Evolutionary conservation across 2,329 filamentous ascomycete species (phyloP), one percentile per base, ranked within the genome.

Genomic region (Emericellopsis cladophorae): DNA sequence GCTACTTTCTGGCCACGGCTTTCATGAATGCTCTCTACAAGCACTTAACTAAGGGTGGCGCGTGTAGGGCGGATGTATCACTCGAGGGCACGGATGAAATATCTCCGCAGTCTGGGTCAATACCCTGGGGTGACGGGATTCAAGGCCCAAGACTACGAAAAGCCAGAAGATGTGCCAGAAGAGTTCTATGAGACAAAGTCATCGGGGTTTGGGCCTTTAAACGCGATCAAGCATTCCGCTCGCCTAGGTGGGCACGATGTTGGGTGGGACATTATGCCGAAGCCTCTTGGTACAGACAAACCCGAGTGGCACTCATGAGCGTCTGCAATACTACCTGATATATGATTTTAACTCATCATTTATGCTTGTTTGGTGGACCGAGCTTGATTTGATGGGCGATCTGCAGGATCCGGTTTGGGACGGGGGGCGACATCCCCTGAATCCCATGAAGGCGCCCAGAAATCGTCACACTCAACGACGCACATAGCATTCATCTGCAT

Each of bases 81-180:
- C 58, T 79, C 3, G 73, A 70, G 0, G 72, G 68, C 1, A 61
- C 65, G 3, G 3, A 70, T 69, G 68, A 73, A 68, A 47, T 77
- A 76, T 50, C 50, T 78, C 31, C 58, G 69, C 23, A 72, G 68
- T 24, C 48, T 79, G 12, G 73, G 74, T 0, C 72, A 72, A 43
- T 67, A 65, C 45, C 53, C 59, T 4, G 68, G 60, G 0, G 49
- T 47, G 2, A 56, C 48, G 3, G 70, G 70, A 0, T 76, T 75
- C 35, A 48, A 62, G 2, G 50, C 50, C 5, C 46, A 42, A 10
- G 56, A 65, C 43, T 58, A 55, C 29, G 47, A 49, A 7, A 47
- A 44, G 4, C 45, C 56, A 0, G 43, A 47, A 0, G 49, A 56
- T 23, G 65, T 61, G 14, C 49, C 57, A 0, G 39, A 46, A 0